Percentiles rank a stretch among this genome's conserved stretches.
Conservation (phyloP, 1,284 basidiomycete species). For the Thecaphora thlaspeos region DNA sequence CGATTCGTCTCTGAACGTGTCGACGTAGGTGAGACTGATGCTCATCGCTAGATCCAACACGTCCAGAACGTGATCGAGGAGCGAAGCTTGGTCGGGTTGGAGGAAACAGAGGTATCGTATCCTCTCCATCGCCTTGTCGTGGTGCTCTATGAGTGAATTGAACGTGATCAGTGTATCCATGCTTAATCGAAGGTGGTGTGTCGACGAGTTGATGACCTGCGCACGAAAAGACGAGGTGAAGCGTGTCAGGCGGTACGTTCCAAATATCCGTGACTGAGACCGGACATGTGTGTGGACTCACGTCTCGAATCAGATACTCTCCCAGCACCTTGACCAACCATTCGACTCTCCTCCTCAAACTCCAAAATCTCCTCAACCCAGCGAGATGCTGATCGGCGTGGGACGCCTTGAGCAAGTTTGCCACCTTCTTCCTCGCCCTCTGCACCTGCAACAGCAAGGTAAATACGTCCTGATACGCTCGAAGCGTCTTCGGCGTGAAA, state of each 20-base stretch:
- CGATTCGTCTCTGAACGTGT: conserved; percentile 9
- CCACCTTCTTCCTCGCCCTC: conserved; percentile 20
- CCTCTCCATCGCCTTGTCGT: conserved; percentile 11
- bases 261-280: no score
- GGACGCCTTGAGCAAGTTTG: conserved; percentile 16
- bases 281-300: conserved; percentile 10
- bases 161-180: conserved; percentile 13
- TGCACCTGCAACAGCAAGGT: conserved; percentile 21
- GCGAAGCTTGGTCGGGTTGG: conserved; percentile 10
- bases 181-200: conserved; percentile 5
- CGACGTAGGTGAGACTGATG: conserved; percentile 22
- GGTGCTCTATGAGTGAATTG: conserved; percentile 16
- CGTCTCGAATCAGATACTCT: conserved; percentile 20
- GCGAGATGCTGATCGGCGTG: conserved; percentile 15
- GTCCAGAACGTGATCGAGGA: conserved; percentile 16
- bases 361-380: conserved; percentile 28
- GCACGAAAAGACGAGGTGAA: no score
- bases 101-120: conserved; percentile 30
- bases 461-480: conserved; percentile 24
- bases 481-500: conserved; percentile 16
- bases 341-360: conserved; percentile 19
- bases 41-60: conserved; percentile 17
- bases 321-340: conserved; percentile 28
- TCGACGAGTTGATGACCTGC: neutral
- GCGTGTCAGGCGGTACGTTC: no score